Evolutionary conservation across 1,284 basidiomycete genomes (phyloP).

Genomic region (Porphyrellus sp.): DNA sequence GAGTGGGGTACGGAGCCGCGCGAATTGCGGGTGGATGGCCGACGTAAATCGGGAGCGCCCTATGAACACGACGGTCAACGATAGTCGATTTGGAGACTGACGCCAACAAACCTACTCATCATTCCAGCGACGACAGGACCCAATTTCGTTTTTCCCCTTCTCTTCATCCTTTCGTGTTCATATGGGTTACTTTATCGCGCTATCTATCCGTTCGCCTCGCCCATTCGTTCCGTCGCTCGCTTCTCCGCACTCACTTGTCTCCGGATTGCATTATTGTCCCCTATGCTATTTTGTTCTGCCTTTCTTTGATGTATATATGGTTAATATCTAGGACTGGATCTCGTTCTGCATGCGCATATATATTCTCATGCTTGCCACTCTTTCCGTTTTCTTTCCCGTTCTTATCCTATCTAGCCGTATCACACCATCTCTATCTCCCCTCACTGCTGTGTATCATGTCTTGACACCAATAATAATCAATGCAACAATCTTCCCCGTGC

Average conservation of each 20-base stretch:
- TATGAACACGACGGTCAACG: conserved; percentile 9
- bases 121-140: conserved; percentile 7
- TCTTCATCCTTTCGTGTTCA: conserved; percentile 14
- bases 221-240: conserved; percentile 9
- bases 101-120: conserved; percentile 4
- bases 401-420: neutral
- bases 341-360: conserved; percentile 2
- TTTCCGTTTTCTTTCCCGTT: neutral
- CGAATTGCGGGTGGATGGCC: conserved; percentile 71
- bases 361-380: conserved; percentile 12
- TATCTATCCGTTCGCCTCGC: conserved; percentile 13
- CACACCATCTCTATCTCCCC: neutral
- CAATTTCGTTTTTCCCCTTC: neutral
- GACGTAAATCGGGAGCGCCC: conserved; percentile 27
- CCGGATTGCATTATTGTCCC: neutral
- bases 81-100: conserved; percentile 4
- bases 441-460: conserved; percentile 13
- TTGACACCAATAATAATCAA: neutral
- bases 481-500: neutral
- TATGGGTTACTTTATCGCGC: conserved; percentile 15
- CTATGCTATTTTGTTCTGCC: conserved; percentile 7
- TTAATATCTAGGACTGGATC: conserved; percentile 7
- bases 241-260: too few relatives aligned
- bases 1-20: conserved; percentile 66
- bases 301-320: conserved; percentile 6